Evolutionary conservation across 345 rosid species (phyloP), one percentile per base, ranked within the genome.

Genomic region (Gossypium stocksii): DNA sequence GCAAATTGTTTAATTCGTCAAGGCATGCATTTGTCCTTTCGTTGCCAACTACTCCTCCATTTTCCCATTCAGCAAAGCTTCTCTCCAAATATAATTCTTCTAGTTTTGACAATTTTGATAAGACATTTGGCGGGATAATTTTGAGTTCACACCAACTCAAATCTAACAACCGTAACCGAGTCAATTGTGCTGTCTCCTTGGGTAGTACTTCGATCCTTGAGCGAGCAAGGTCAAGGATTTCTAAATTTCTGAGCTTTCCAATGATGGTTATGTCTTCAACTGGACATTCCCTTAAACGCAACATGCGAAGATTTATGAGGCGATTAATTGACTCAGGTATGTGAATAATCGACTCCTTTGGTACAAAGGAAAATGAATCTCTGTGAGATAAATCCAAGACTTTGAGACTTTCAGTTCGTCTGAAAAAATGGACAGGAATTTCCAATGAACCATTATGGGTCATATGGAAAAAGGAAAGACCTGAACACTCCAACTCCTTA

Each of bases 101-200:
- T 29, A 29, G 3, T 3, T 29, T 29, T 0, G 4, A 29, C 2
- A 29, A 29, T 3, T 0, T 29, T 41, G 77, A 74, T 9, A 82
- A n/a, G 17, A 82, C 54, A 51, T 73, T 66, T 4, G 76, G 74
- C 4, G 82, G 79, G 17, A 85, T 68, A 9, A 62, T 41, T 52
- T 70, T 13, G 2, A 80, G 83, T 0, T 1, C 1, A 65, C 80
- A 77, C 22, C 25, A 3, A n/a, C 60, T 75, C 76, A 84, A 29
- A 29, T 29, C 34, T 3, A 29, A 29, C 34, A 29, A 29, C 0
- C 4, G 3, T 29, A 29, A 29, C 34, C 43, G 20, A 2, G 27
- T 63, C 54, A 82, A 34, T 10, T 43, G 54, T 19, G 20, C 77
- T 0, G 80, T 41, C n/a, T 57, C 77, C 45, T 17, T 27, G 0